Evolutionary conservation across 1,139 yeast species (phyloP), one percentile per base, ranked within the genome.

Genomic region (Candida labiduridarum): DNA sequence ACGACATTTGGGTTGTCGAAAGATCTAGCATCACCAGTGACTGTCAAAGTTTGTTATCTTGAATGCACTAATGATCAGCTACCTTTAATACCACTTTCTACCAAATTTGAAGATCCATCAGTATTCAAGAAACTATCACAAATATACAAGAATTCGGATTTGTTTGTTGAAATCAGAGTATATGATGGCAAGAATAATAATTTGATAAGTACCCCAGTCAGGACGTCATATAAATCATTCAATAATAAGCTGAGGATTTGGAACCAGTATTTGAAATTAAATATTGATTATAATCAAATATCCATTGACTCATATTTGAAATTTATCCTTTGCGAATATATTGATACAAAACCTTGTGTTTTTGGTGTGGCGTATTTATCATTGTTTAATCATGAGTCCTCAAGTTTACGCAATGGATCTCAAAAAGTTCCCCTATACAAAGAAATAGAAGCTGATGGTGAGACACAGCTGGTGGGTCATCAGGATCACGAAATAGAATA

Each of bases 1-100:
- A 77, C 82, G 41, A 82, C 91, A 1, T 89, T 89, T 66, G 90
- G 90, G 48, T 77, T 87, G 9, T 86, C 96, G 1, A 84, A 85
- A 57, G 96, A 90, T 61, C 67, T 91, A 22, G 74, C 79, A 30
- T 66, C 78, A 1, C 89, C 89, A 0, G 62, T 76, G 14, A 56
- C 62, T 9, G 59, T 76, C 42, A 74, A 73, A 50, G 56, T 74
- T 22, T 71, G 77, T 62, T 63, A 65, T 49, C 64, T 77, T 2
- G 68, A 67, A 48, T 46, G 58, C 42, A 52, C 54, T 22, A 61
- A 64, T 34, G 55, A 44, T 10, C 8, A 61, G 25, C 54, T 64
- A 5, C 65, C 60, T n/a, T 64, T 76, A n/a, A 67, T 80, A 7
- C 73, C 78, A 44, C 75, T 78, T 31, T 84, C 92, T 1, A 74